Conservation (phyloP, 2,329 filamentous ascomycete species). For the Trichoderma sp. region DNA sequence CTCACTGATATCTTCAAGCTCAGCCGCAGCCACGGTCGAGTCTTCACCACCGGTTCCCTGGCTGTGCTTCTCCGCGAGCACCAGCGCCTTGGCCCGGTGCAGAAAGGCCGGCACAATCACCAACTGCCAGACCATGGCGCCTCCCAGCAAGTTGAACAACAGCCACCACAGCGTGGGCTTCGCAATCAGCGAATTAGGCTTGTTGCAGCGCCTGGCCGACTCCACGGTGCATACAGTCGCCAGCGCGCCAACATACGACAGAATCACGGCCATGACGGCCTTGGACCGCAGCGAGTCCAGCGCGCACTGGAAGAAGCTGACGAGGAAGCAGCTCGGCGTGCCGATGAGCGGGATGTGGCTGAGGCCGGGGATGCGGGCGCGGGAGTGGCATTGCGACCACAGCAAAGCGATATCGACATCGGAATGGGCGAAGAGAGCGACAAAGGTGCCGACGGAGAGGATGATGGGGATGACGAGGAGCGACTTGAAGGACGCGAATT, state of each 20-base stretch:
- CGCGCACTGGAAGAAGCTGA: conserved; percentile 49
- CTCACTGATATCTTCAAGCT: background rate
- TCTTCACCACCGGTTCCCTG: conserved; percentile 54
- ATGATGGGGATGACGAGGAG: conserved; percentile 49
- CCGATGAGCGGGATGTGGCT: conserved; percentile 46
- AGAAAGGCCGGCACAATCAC: conserved; percentile 51
- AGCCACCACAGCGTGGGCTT: conserved; percentile 44
- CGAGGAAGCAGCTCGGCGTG: conserved; percentile 47
- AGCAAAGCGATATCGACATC: conserved; percentile 52
- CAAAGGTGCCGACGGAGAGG: conserved; percentile 42
- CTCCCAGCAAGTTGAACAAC: conserved; percentile 47
- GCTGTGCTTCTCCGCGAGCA: conserved; percentile 24
- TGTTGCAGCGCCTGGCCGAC: conserved; percentile 44
- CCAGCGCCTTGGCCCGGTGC: conserved; percentile 39
- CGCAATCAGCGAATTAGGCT: conserved; percentile 35
- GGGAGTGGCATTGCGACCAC: conserved; percentile 53
- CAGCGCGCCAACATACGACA: conserved; percentile 46
- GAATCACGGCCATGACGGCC: conserved; percentile 41
- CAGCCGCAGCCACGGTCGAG: conserved; percentile 35
- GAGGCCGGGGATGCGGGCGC: conserved; percentile 43
- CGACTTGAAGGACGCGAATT: conserved; percentile 51
- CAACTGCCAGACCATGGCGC: conserved; percentile 51
- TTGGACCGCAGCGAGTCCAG: conserved; percentile 40
- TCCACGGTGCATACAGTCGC: conserved; percentile 51
- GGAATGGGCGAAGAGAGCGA: conserved; percentile 43